Evolutionary conservation across 2,329 filamentous ascomycete species (phyloP).

Genomic region (Penicillium sp.): DNA sequence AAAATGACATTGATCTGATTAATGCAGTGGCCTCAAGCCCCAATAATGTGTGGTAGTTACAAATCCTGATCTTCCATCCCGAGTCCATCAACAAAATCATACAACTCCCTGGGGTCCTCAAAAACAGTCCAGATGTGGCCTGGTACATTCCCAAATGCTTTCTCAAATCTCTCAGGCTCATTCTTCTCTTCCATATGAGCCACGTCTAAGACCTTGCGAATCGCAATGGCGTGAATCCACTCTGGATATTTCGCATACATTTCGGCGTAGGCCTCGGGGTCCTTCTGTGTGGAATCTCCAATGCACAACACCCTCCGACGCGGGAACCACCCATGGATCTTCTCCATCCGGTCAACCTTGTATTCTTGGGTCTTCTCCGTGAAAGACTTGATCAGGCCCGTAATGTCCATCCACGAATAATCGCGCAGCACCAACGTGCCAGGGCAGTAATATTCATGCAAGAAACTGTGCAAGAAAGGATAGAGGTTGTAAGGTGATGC

Average conservation of each 20-base stretch:
- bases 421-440: slow-evolving; percentile 85
- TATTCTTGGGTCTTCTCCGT: slow-evolving; percentile 82
- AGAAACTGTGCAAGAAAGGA: slow-evolving; percentile 77
- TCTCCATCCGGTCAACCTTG: slow-evolving; percentile 77
- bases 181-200: slow-evolving; percentile 74
- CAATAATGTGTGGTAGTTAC: slow-evolving; percentile 10
- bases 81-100: slow-evolving; percentile 34
- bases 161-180: slow-evolving; percentile 72
- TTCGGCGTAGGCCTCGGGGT: slow-evolving; percentile 86
- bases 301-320: slow-evolving; percentile 77
- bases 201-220: slow-evolving; percentile 78
- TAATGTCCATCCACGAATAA: slow-evolving; percentile 80
- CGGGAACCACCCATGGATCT: slow-evolving; percentile 78
- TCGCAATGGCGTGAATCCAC: slow-evolving; percentile 83
- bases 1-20: background rate
- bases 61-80: slow-evolving; percentile 20
- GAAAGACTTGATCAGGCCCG: slow-evolving; percentile 75
- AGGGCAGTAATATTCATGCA: slow-evolving; percentile 67
- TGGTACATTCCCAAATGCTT: slow-evolving; percentile 77
- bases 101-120: slow-evolving; percentile 68
- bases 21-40: background rate
- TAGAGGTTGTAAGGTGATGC: slow-evolving; percentile 95
- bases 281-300: slow-evolving; percentile 87
- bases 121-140: slow-evolving; percentile 77
- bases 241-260: slow-evolving; percentile 67